phyloP scores from a whole-genome alignment of 345 rosid species.

The Cardiospermum halicacabum region DNA sequence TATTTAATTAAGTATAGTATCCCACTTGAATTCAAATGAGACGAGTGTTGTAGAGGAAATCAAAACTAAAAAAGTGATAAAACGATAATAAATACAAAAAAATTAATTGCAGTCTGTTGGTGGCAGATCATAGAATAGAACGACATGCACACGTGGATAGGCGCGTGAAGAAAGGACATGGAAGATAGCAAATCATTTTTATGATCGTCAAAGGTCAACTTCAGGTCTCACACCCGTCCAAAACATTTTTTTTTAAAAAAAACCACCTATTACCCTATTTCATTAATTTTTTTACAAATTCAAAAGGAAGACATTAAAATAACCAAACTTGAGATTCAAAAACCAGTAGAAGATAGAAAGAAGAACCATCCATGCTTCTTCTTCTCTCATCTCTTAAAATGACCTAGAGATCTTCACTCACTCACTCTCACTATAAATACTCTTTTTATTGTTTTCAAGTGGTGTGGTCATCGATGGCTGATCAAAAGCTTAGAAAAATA shows the following conservation, averaged over 20 bases:
- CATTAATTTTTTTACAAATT: not conserved
- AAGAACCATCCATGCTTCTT: conserved; percentile 28
- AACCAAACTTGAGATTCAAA: conserved; percentile 29
- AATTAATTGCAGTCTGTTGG: too few species aligned
- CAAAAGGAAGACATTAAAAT: conserved; percentile 16
- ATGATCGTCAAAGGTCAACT: conserved; percentile 23
- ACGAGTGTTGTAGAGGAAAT: not conserved
- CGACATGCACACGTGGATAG: conserved; percentile 14
- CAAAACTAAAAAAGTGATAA: not conserved
- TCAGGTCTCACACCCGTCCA: conserved; percentile 16
- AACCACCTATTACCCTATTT: too few species aligned
- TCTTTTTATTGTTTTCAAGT: not conserved
- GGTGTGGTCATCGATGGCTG: conserved; percentile 21
- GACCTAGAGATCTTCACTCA: conserved; percentile 21
- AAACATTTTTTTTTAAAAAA: not conserved
- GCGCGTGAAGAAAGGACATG: conserved; percentile 11
- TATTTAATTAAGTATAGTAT: too few species aligned
- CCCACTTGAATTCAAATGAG: not conserved
- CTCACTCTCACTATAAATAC: not conserved
- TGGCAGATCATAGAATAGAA: not conserved
- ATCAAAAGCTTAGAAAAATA: conserved; percentile 14
- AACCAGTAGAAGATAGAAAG: not conserved
- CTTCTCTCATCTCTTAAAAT: not conserved
- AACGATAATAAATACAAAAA: too few species aligned
- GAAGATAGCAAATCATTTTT: not conserved